Conservation (phyloP, 495 filamentous ascomycete genomes). For the Penicillium goetzii region DNA sequence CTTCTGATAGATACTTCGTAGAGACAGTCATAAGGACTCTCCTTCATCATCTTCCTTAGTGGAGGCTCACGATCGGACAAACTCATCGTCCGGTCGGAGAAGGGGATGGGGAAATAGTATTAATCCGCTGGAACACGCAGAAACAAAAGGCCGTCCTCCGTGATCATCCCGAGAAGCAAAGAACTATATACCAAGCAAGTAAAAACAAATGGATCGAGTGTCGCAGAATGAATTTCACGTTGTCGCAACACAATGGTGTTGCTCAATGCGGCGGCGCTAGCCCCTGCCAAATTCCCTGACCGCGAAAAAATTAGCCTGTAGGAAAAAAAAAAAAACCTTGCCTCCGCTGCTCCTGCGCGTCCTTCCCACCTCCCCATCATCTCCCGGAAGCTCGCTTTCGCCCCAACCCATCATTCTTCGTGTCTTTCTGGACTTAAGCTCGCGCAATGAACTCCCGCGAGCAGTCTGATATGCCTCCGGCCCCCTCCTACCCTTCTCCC, state of each 20-base stretch:
- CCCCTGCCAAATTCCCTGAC: slow-evolving; percentile 44
- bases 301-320: slow-evolving; percentile 48
- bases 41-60: neutral
- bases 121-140: slow-evolving; percentile 55
- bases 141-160: slow-evolving; percentile 54
- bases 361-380: slow-evolving; percentile 38
- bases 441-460: slow-evolving; percentile 50
- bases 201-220: slow-evolving; percentile 15
- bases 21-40: neutral
- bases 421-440: slow-evolving; percentile 17
- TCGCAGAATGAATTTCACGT: slow-evolving; percentile 9
- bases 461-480: slow-evolving; percentile 53
- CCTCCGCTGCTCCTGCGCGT: slow-evolving; percentile 40
- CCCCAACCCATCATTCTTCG: slow-evolving; percentile 20
- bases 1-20: neutral
- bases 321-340: slow-evolving; percentile 40
- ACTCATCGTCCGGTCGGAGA: slow-evolving; percentile 28
- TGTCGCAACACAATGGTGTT: slow-evolving; percentile 40
- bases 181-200: slow-evolving; percentile 37
- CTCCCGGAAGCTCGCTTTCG: slow-evolving; percentile 35
- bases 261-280: slow-evolving; percentile 46
- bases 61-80: slow-evolving; percentile 15
- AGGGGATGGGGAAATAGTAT: slow-evolving; percentile 50
- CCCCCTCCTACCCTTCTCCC: slow-evolving; percentile 53
- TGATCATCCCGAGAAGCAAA: slow-evolving; percentile 40